Evolutionary conservation across 441 rosid genomes (phyloP), one percentile per base, ranked within the genome.

Genomic region (Erysimum cheiri): DNA sequence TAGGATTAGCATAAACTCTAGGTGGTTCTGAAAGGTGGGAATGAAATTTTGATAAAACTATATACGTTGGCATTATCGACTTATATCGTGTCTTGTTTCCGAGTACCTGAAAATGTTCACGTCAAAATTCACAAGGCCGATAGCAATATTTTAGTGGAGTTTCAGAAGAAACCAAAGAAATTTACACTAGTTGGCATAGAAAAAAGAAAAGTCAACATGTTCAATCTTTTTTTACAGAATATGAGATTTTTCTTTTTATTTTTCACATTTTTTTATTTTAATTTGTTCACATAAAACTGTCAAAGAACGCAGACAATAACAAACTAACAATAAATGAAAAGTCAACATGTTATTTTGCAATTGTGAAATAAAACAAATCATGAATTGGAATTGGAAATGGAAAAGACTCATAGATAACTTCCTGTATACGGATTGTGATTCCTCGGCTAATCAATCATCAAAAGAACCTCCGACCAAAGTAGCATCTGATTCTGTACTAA

Each of bases 401-500:
- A n/a, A n/a, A n/a, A 31, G 12, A 2, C 40, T 11, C 10, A 1
- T 3, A 59, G 49, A 44, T 28, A 59, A n/a, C 2, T 26, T 40
- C 9, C 49, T 40, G 3, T 22, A 13, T 43, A 14, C 28, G 31
- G 41, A 31, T 10, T n/a, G 43, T 44, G 40, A 9, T 61, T 29
- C 48, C 33, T 39, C 36, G 13, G 50, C 26, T 28, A 28, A 28
- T 46, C 53, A 57, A n/a, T n/a, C n/a, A n/a, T 19, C 47, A 58
- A 33, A 31, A 33, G 8, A 55, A 15, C 15, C 41, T 44, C 67
- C 41, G 67, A 61, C 29, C 66, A 61, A 43, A 61, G 39, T 47
- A 44, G 31, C 5, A 57, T 47, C 12, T 63, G 44, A 15, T 44
- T 31, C 41, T n/a, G 41, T 43, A 28, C 39, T 29, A 59, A 12